phyloP scores from a whole-genome alignment of 2,329 filamentous ascomycete genomes.

The Bipolaris sorokiniana region DNA sequence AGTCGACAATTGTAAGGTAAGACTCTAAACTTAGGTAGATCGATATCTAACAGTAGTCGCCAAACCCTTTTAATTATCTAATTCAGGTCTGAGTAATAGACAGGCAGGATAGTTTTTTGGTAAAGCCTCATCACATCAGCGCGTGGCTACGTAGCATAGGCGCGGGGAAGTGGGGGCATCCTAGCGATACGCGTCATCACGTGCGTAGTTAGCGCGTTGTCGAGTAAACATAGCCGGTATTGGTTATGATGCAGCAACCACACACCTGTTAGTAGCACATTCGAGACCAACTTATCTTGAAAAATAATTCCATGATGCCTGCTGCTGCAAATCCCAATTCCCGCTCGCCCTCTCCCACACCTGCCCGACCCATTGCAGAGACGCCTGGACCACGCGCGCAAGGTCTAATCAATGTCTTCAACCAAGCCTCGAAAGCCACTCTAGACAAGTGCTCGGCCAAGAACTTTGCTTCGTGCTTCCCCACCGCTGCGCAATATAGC shows the following conservation, averaged over 20 bases:
- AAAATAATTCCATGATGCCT: slow-evolving; percentile 30
- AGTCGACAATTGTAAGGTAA: no score
- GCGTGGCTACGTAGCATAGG: background rate
- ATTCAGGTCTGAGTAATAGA: background rate
- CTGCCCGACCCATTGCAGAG: slow-evolving; percentile 59
- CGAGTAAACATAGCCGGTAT: slow-evolving; percentile 21
- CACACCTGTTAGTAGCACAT: background rate
- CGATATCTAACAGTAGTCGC: no score
- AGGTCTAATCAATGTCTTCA: slow-evolving; percentile 65
- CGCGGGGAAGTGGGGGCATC: slow-evolving; percentile 11
- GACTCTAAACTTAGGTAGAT: no score
- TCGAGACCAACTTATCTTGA: background rate
- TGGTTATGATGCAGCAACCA: background rate
- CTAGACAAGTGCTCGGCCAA: slow-evolving; percentile 66
- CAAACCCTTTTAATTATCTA: background rate
- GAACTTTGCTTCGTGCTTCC: slow-evolving; percentile 69
- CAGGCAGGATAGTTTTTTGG: background rate
- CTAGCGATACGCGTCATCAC: slow-evolving; percentile 17
- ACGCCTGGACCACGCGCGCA: slow-evolving; percentile 66
- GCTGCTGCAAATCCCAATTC: slow-evolving; percentile 37
- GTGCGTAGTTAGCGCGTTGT: slow-evolving; percentile 21
- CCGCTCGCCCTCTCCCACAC: slow-evolving; percentile 58
- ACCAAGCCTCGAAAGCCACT: slow-evolving; percentile 64
- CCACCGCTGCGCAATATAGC: slow-evolving; percentile 64
- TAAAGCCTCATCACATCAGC: background rate